Base-by-base conservation (phyloP, 2,329 filamentous ascomycete genomes). In the Madurella fahalii region DNA sequence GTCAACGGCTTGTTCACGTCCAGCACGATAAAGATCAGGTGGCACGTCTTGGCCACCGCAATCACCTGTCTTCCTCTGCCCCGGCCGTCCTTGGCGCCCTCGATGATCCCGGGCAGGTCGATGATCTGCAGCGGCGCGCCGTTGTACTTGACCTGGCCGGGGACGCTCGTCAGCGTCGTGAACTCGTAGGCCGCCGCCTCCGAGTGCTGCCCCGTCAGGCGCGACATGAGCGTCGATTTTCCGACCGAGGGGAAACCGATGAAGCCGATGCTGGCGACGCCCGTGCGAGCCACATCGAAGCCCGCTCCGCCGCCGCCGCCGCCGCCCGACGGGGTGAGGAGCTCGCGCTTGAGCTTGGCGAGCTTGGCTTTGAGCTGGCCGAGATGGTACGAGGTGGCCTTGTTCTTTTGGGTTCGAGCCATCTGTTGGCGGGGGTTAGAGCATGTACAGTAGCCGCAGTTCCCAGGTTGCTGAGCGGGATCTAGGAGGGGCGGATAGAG, bases 1-100 rank as follows among this genome's bases (percentile, higher is more conserved):
- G 93, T 95, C 64, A 99, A 77, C 20, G 94, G 94, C 75, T 99
- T 99, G 76, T 97, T 97, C 67, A 99, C 94, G 68, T 99, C 94
- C 52, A 99, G 80, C 46, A 99, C 90, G 68, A 99, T 99, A 74
- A 97, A 97, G 66, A 99, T 99, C 65, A 99, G 76, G 79, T 99
- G 89, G 76, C 94, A 99, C 16, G 94, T 97, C 79, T 99, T 99
- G 57, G 94, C 93, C 47, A 99, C 94, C 9, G 94, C 94, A 77
- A 99, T 99, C 68, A 99, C 94, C 76, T 99, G 94, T 65, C 93
- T 85, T 80, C 94, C 94, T 79, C 94, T 86, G 77, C 94, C 94
- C 70, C 96, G 95, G 61, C 94, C 94, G 71, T 99, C 94, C 74
- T 99, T 97, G 64, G 94, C 94, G 69, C 94, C 94, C 73, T 97